Evolutionary conservation across 495 filamentous ascomycete genomes (phyloP).

Genomic region (Bacidia gigantensis): DNA sequence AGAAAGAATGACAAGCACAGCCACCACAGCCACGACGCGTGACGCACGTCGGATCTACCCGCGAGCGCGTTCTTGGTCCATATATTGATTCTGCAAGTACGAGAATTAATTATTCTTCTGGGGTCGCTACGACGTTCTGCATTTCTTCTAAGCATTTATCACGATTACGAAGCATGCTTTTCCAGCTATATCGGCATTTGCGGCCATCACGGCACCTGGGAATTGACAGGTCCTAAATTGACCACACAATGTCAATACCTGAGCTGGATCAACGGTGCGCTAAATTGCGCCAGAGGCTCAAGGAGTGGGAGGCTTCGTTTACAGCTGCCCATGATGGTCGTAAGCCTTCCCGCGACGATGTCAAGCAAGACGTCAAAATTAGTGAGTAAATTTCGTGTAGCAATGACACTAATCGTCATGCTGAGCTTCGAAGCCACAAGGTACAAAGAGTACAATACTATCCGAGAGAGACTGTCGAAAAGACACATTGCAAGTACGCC

Average conservation of each 20-base stretch:
- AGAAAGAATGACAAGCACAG: not conserved
- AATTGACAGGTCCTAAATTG: no score
- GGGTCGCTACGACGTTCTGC: no score
- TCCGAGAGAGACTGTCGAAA: conserved; percentile 46
- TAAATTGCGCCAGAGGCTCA: conserved; percentile 57
- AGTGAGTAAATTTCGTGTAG: conserved; percentile 35
- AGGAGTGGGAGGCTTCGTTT: conserved; percentile 75
- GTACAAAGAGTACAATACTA: conserved; percentile 77
- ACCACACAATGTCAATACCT: not conserved
- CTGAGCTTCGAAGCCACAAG: conserved; percentile 62
- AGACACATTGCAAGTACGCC: conserved; percentile 31
- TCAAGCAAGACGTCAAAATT: conserved; percentile 71
- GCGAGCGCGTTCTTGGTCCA: not conserved
- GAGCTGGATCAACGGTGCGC: conserved; percentile 2
- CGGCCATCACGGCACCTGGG: no score
- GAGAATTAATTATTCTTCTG: no score
- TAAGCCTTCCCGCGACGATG: conserved; percentile 73
- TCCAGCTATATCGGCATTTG: no score
- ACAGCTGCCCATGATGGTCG: conserved; percentile 50
- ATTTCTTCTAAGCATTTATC: no score
- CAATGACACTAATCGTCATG: not conserved
- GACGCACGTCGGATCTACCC: not conserved
- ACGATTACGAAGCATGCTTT: no score
- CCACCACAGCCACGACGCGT: not conserved
- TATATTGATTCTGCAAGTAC: no score